Percentiles rank a stretch among this genome's conserved stretches.
Evolutionary conservation across 2,329 filamentous ascomycete species (phyloP).

Genomic region (Davidsoniella neocaledoniae): DNA sequence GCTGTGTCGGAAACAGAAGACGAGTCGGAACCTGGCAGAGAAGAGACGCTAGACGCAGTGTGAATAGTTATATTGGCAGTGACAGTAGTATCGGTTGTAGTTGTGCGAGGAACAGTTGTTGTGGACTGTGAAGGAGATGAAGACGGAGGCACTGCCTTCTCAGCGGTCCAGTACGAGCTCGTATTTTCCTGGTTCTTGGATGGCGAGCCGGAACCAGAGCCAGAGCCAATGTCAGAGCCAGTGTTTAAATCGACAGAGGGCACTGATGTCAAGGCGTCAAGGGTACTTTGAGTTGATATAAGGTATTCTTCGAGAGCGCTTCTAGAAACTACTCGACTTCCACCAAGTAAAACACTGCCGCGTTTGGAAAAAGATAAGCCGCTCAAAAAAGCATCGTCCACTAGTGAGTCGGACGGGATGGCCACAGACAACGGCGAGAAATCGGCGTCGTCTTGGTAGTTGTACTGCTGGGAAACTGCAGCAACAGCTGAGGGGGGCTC

Average conservation of each 20-base stretch:
- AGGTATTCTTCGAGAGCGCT: constrained; percentile 9
- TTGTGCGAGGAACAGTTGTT: neutral
- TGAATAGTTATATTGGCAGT: neutral
- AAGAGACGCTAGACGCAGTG: neutral
- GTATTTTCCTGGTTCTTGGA: neutral
- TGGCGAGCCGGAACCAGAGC: neutral
- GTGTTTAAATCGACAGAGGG: too few relatives aligned
- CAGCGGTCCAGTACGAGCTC: neutral
- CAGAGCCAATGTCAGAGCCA: too few relatives aligned
- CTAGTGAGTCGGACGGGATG: constrained; percentile 38
- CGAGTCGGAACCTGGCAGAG: neutral
- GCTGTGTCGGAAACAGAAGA: neutral
- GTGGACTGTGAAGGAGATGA: neutral
- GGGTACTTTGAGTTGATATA: neutral
- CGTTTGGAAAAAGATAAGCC: constrained; percentile 44
- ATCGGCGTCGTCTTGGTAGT: neutral
- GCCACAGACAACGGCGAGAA: constrained; percentile 37
- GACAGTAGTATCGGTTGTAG: neutral
- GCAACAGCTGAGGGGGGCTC: neutral
- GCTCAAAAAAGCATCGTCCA: constrained; percentile 41
- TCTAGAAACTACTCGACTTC: constrained; percentile 9
- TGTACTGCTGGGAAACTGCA: neutral
- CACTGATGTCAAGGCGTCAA: neutral
- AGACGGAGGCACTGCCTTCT: neutral
- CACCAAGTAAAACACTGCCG: constrained; percentile 36